Evolutionary conservation across 2,329 filamentous ascomycete genomes (phyloP).

Genomic region (Penicillium freii): DNA sequence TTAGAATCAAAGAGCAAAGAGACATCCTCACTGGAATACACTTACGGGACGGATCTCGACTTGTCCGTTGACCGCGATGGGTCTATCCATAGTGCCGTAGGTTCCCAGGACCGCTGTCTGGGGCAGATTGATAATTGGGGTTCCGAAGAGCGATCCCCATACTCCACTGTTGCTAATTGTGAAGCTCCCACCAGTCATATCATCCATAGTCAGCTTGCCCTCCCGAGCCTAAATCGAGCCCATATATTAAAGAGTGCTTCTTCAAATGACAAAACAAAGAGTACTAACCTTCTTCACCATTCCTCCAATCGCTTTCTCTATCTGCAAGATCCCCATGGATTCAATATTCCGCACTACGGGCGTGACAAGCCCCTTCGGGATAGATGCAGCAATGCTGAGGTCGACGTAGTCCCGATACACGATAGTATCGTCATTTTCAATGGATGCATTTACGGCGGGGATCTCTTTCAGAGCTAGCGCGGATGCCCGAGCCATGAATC

Average conservation of each 20-base stretch:
- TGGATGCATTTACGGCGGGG: too few species aligned
- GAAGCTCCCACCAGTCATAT: slow-evolving; percentile 87
- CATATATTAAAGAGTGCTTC: neutral
- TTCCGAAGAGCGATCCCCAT: slow-evolving; percentile 91
- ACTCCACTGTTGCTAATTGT: slow-evolving; percentile 94
- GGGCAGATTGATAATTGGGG: slow-evolving; percentile 92
- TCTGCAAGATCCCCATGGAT: too few species aligned
- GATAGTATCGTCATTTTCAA: slow-evolving; percentile 78
- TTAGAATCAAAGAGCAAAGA: too few species aligned
- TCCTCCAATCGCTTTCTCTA: too few species aligned
- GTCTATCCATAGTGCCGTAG: too few species aligned
- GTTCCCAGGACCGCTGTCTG: slow-evolving; percentile 54
- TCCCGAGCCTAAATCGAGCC: slow-evolving; percentile 66
- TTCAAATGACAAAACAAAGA: neutral
- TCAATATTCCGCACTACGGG: too few species aligned
- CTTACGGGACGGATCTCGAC: too few species aligned
- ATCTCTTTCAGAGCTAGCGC: slow-evolving; percentile 70
- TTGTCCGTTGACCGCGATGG: too few species aligned
- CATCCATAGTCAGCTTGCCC: slow-evolving; percentile 90
- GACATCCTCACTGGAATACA: too few species aligned
- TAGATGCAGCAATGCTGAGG: slow-evolving; percentile 87
- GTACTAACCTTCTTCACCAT: slow-evolving; percentile 75
- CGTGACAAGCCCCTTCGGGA: slow-evolving; percentile 67
- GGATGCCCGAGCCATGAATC: slow-evolving; percentile 81
- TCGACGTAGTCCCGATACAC: slow-evolving; percentile 96